phyloP scores from a whole-genome alignment of 2,329 filamentous ascomycete genomes.

The Cyphellophora attinorum region DNA sequence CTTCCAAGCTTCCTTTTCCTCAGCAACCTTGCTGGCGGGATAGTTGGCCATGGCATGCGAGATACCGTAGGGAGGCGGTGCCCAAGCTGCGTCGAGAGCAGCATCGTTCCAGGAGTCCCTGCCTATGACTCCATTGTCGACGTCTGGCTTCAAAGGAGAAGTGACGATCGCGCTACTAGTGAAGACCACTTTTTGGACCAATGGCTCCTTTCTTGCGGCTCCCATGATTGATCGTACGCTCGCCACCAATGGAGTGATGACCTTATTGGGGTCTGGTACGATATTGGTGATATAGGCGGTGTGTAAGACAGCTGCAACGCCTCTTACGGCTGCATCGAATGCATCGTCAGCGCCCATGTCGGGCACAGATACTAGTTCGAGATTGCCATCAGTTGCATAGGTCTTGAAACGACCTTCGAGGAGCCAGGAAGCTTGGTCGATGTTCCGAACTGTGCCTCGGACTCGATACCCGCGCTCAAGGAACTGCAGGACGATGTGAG shows the following conservation, averaged over 20 bases:
- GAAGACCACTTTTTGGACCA: slow-evolving; percentile 21
- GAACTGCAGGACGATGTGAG: slow-evolving; percentile 24
- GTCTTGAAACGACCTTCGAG: slow-evolving; percentile 19
- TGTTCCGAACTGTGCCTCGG: slow-evolving; percentile 33
- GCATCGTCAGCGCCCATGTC: slow-evolving; percentile 23
- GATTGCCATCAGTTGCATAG: slow-evolving; percentile 23
- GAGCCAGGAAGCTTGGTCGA: slow-evolving; percentile 22
- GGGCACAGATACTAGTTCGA: slow-evolving; percentile 25
- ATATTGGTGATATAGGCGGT: slow-evolving; percentile 20
- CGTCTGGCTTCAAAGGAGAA: neutral
- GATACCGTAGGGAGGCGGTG: slow-evolving; percentile 24
- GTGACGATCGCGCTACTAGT: slow-evolving; percentile 2
- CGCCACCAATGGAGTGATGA: slow-evolving; percentile 22
- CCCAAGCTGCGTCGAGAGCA: slow-evolving; percentile 24
- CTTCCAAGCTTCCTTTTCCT: slow-evolving; percentile 30
- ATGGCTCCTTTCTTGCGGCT: slow-evolving; percentile 6
- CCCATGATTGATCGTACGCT: slow-evolving; percentile 3
- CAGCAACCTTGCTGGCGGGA: slow-evolving; percentile 29
- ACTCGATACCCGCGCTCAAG: slow-evolving; percentile 36
- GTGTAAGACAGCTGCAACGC: slow-evolving; percentile 27
- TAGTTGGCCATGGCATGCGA: slow-evolving; percentile 22
- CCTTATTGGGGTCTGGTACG: slow-evolving; percentile 27
- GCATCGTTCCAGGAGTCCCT: slow-evolving; percentile 26
- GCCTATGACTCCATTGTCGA: no score
- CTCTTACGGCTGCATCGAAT: slow-evolving; percentile 21